Percentiles rank a stretch among this genome's conserved stretches.
phyloP scores from a whole-genome alignment of 140 eudicot genomes.

The Stevia rebaudiana region DNA sequence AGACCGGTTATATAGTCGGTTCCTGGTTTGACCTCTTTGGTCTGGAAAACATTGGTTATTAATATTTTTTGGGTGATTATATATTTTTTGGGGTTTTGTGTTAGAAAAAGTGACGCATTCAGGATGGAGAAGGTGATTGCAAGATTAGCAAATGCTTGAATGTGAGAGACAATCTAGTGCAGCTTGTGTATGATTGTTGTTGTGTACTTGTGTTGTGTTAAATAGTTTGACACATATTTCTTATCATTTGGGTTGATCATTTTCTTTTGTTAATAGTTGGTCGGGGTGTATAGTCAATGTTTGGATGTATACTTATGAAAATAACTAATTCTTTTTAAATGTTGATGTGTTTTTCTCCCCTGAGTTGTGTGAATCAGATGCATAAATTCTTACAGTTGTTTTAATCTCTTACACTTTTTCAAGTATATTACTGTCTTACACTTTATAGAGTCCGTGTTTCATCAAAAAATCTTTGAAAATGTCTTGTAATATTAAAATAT shows the following conservation, averaged over 20 bases:
- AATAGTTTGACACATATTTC: slow-evolving; percentile 35
- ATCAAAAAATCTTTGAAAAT: no score
- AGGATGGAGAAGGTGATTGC: slow-evolving; percentile 76
- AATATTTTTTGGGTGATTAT: background rate
- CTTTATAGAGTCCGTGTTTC: no score
- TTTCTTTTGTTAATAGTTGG: slow-evolving; percentile 22
- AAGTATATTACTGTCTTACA: no score
- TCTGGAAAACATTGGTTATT: background rate
- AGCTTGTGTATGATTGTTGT: slow-evolving; percentile 30
- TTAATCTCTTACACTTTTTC: no score
- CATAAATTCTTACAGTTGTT: no score
- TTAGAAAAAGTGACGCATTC: slow-evolving; percentile 59
- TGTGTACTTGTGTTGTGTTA: slow-evolving; percentile 37
- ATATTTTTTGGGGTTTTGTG: slow-evolving; percentile 3
- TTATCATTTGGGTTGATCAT: slow-evolving; percentile 18
- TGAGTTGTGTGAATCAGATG: slow-evolving; percentile 23
- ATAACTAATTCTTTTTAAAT: slow-evolving; percentile 22
- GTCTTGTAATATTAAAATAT: no score
- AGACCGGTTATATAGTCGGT: no score
- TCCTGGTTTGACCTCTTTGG: no score
- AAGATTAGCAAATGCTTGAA: slow-evolving; percentile 17
- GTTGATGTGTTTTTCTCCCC: slow-evolving; percentile 17
- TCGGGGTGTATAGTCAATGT: slow-evolving; percentile 18
- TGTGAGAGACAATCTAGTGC: slow-evolving; percentile 23
- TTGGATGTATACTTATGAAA: slow-evolving; percentile 53